phyloP scores from a whole-genome alignment of 495 filamentous ascomycete species.

The Evansstolkia leycettana region DNA sequence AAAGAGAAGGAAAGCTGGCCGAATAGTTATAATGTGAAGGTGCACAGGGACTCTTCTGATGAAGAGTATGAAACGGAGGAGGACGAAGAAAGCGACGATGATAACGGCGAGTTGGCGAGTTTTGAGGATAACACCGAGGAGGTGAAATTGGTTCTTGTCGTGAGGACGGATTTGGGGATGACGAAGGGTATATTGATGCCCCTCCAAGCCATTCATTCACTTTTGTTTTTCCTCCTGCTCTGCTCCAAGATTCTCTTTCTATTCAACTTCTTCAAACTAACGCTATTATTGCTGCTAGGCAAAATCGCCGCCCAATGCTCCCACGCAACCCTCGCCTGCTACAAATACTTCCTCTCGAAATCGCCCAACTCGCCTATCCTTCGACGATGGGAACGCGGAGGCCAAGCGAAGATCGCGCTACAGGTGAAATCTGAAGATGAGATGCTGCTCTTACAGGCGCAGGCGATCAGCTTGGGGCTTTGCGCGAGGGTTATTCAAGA shows the following conservation, averaged over 20 bases:
- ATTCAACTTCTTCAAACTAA: too few relatives aligned
- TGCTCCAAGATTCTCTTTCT: not conserved
- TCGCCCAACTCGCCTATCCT: constrained; percentile 53
- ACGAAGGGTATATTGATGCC: constrained; percentile 57
- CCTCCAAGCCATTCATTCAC: constrained; percentile 1
- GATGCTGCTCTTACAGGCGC: constrained; percentile 59
- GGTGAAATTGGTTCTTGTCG: constrained; percentile 88
- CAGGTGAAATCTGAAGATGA: constrained; percentile 77
- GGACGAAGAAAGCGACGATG: constrained; percentile 26
- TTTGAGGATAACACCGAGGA: constrained; percentile 54
- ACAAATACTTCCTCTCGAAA: constrained; percentile 62
- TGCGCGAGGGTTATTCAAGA: constrained; percentile 83
- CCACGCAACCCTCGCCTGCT: constrained; percentile 95
- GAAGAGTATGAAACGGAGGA: constrained; percentile 19
- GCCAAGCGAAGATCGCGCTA: constrained; percentile 87
- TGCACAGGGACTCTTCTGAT: constrained; percentile 33
- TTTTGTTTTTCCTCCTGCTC: constrained; percentile 1
- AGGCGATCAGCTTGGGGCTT: constrained; percentile 71
- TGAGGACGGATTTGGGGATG: constrained; percentile 91
- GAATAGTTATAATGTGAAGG: constrained; percentile 39
- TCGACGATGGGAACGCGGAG: constrained; percentile 66
- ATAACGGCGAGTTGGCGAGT: constrained; percentile 28
- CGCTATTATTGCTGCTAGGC: constrained; percentile 42
- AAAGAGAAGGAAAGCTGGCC: constrained; percentile 35
- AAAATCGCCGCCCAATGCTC: constrained; percentile 95